Percentiles rank a stretch among this genome's conserved stretches.
phyloP scores from a whole-genome alignment of 1,139 yeast genomes.

The Geotrichum phurueaensis region DNA sequence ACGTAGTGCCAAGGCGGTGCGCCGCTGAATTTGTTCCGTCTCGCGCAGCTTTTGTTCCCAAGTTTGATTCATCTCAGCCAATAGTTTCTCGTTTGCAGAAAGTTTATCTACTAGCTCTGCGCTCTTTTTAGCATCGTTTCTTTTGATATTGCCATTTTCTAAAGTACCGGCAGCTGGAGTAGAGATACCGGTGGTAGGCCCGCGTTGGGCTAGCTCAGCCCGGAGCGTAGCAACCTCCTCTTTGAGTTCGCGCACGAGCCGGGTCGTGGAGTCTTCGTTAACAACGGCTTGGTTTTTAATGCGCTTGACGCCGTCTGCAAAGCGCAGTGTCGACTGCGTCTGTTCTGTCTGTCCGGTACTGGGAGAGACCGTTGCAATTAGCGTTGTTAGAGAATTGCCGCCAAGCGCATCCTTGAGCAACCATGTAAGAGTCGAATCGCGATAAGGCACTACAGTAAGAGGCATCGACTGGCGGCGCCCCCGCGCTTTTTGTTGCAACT shows the following conservation, averaged over 20 bases:
- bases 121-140: constrained; percentile 12
- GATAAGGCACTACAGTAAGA: constrained; percentile 48
- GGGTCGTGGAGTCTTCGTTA: constrained; percentile 25
- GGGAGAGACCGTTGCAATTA: constrained; percentile 66
- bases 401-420: constrained; percentile 57
- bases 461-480: constrained; percentile 20
- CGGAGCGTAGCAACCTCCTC: constrained; percentile 27
- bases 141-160: not conserved
- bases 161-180: not conserved
- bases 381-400: constrained; percentile 61
- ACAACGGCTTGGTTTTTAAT: constrained; percentile 26
- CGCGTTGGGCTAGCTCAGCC: constrained; percentile 15
- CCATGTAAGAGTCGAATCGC: constrained; percentile 60
- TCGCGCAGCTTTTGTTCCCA: constrained; percentile 30
- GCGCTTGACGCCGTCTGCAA: constrained; percentile 40
- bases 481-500: constrained; percentile 21
- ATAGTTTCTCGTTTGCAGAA: constrained; percentile 25
- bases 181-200: not conserved
- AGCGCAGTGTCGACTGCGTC: constrained; percentile 54
- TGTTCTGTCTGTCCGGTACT: constrained; percentile 52
- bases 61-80: constrained; percentile 27
- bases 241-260: constrained; percentile 28
- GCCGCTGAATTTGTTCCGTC: constrained; percentile 25
- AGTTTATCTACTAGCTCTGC: constrained; percentile 26
- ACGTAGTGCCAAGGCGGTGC: constrained; percentile 27